phyloP scores from a whole-genome alignment of 345 rosid species.

The Linum tenue region DNA sequence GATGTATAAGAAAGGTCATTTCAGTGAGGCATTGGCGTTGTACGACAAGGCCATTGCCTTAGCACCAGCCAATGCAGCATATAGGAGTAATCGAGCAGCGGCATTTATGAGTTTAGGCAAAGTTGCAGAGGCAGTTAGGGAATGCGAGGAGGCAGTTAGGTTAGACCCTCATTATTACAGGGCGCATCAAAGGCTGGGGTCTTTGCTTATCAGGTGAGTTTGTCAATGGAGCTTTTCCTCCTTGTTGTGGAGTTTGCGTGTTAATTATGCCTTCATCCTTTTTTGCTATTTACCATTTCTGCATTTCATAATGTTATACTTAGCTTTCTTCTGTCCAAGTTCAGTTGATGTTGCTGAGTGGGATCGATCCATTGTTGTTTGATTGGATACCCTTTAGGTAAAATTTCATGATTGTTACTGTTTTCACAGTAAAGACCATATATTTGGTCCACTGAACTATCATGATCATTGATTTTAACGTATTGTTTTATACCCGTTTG shows the following conservation, averaged over 20 bases:
- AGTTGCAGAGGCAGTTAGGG: conserved; percentile 69
- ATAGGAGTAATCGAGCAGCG: conserved; percentile 71
- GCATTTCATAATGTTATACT: not conserved
- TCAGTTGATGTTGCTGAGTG: not conserved
- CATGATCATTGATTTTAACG: not conserved
- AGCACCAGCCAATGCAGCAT: conserved; percentile 61
- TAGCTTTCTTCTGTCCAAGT: not conserved
- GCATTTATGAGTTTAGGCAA: conserved; percentile 55
- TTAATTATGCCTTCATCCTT: conserved; percentile 2
- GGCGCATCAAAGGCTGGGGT: conserved; percentile 80
- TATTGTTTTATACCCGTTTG: not conserved
- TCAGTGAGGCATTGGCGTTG: conserved; percentile 65
- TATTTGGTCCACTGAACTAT: no score
- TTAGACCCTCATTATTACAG: conserved; percentile 69
- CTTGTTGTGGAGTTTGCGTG: not conserved
- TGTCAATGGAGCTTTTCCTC: not conserved
- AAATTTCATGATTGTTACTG: not conserved
- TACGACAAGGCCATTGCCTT: conserved; percentile 76
- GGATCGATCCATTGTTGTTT: not conserved
- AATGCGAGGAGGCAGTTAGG: conserved; percentile 70
- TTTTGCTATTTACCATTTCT: not conserved
- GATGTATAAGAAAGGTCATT: conserved; percentile 57
- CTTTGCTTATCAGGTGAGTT: conserved; percentile 69
- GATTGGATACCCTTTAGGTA: not conserved
- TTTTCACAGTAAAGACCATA: no score